Percentiles rank a stretch among this genome's conserved stretches.
phyloP scores from a whole-genome alignment of 83 land plant genomes.

The Picea engelmannii region DNA sequence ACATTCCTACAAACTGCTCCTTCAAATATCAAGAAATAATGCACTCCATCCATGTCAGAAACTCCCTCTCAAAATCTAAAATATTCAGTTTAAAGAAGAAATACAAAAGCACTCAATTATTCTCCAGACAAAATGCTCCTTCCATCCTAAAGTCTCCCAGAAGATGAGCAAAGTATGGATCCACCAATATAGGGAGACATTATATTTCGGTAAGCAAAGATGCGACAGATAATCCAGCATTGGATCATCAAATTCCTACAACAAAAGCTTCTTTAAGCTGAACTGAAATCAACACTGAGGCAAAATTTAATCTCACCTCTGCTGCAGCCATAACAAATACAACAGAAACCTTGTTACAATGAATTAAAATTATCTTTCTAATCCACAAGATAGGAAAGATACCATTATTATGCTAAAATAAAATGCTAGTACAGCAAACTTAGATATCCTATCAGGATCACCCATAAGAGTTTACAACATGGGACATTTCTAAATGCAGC shows the following conservation, averaged over 20 bases:
- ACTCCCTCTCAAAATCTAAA: neutral
- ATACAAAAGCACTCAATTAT: neutral
- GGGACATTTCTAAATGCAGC: neutral
- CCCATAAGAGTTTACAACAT: neutral
- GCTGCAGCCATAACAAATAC: neutral
- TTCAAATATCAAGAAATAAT: neutral
- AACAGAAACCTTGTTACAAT: constrained; percentile 6
- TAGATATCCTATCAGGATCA: neutral
- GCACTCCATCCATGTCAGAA: neutral
- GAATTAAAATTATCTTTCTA: neutral
- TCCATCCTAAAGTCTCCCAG: neutral
- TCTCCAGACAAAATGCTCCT: neutral
- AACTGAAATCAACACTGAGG: neutral
- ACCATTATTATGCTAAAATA: neutral
- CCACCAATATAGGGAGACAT: neutral
- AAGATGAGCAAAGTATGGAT: neutral
- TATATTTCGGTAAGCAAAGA: neutral
- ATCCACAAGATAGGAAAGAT: neutral
- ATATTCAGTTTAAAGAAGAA: neutral
- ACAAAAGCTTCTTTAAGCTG: neutral
- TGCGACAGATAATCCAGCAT: neutral
- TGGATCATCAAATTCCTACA: neutral
- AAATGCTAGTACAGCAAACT: neutral
- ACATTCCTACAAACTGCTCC: too few relatives aligned
- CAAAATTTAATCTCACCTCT: neutral